Percentiles rank a stretch among this genome's conserved stretches.
Evolutionary conservation across 495 filamentous ascomycete genomes (phyloP).

Genomic region (Neurospora sp.): DNA sequence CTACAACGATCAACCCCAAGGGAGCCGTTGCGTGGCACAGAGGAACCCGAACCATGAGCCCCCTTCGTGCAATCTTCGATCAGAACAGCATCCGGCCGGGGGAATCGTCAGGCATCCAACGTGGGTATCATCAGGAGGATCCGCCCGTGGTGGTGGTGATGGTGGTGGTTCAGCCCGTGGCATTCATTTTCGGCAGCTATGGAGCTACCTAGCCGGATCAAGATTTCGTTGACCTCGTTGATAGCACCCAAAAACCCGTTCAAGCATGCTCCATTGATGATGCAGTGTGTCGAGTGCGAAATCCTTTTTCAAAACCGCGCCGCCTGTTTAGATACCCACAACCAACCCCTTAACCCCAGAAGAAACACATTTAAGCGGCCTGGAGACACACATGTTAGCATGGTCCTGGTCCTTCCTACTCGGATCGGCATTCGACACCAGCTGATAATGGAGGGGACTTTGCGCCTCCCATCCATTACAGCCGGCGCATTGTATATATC

Average conservation of each 20-base stretch:
- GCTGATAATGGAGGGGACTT: background rate
- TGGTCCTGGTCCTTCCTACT: background rate
- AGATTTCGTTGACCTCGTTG: slow-evolving; percentile 25
- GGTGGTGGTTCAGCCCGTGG: slow-evolving; percentile 18
- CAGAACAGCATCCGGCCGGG: background rate
- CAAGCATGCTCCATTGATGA: slow-evolving; percentile 29
- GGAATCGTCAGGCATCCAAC: background rate
- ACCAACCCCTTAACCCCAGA: slow-evolving; percentile 17
- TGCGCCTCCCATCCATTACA: background rate
- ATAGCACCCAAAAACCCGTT: slow-evolving; percentile 25
- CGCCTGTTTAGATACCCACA: slow-evolving; percentile 23
- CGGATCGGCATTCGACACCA: background rate
- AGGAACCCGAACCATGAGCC: background rate
- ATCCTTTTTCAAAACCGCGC: slow-evolving; percentile 26
- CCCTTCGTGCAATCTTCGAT: background rate
- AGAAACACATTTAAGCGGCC: slow-evolving; percentile 20
- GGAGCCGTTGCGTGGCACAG: background rate
- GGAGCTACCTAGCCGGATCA: slow-evolving; percentile 25
- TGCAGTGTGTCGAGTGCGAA: slow-evolving; percentile 27
- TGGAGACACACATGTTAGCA: slow-evolving; percentile 15
- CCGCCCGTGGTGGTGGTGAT: background rate
- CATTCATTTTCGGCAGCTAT: slow-evolving; percentile 27
- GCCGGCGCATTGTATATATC: slow-evolving; percentile 4
- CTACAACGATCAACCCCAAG: background rate
- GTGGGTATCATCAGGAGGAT: background rate